Percentiles rank a stretch among this genome's conserved stretches.
phyloP scores from a whole-genome alignment of 1,284 basidiomycete species.

The Trichosporon sp. region DNA sequence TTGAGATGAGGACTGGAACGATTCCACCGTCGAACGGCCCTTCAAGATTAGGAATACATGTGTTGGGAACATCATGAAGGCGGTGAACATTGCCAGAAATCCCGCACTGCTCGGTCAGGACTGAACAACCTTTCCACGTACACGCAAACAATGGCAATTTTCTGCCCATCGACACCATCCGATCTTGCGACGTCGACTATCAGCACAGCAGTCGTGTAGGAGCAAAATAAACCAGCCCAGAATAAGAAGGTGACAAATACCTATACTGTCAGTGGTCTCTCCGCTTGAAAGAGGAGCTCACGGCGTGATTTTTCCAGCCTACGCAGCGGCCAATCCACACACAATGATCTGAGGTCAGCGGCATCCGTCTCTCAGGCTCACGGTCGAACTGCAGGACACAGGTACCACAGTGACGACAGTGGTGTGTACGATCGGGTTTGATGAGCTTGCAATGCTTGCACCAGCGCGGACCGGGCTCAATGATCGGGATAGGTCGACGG shows the following conservation, averaged over 20 bases:
- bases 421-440: constrained; percentile 46
- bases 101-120: constrained; percentile 27
- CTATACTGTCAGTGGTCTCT: constrained; percentile 15
- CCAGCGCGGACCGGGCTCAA: constrained; percentile 28
- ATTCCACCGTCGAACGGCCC: constrained; percentile 41
- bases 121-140: constrained; percentile 23
- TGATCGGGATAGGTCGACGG: constrained; percentile 27
- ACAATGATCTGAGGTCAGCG: constrained; percentile 33
- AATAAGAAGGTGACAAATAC: constrained; percentile 44
- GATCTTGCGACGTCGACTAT: constrained; percentile 23
- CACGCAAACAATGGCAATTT: constrained; percentile 38
- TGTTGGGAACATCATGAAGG: constrained; percentile 29
- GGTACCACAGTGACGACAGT: constrained; percentile 47
- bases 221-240: constrained; percentile 39
- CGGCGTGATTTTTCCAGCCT: constrained; percentile 47
- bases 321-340: constrained; percentile 47
- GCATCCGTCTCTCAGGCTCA: background rate
- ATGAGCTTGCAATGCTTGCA: constrained; percentile 43
- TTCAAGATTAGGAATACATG: constrained; percentile 38
- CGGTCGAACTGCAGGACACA: constrained; percentile 44
- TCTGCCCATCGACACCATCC: constrained; percentile 33
- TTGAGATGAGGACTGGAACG: constrained; percentile 35
- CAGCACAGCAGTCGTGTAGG: constrained; percentile 33
- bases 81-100: constrained; percentile 40
- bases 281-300: constrained; percentile 5